Conservation (phyloP, 257 asterid genomes). For the Solanum neorickii region DNA sequence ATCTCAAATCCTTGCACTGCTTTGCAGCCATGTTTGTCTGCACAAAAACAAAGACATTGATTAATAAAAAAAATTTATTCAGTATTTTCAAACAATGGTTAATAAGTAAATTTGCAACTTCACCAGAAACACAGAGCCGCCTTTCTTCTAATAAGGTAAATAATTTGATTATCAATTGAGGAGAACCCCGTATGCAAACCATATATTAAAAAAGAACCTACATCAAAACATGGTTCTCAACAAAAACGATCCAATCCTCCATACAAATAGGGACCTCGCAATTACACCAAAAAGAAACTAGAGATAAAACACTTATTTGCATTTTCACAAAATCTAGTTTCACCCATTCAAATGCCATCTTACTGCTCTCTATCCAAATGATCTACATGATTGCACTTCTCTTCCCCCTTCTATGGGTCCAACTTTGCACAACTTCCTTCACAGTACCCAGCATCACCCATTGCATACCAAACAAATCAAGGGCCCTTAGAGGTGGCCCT, state of each 20-base stretch:
- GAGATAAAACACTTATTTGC: background rate
- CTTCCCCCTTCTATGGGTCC: background rate
- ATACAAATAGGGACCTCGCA: background rate
- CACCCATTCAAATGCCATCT: background rate
- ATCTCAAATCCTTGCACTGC: conserved; percentile 80
- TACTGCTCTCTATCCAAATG: background rate
- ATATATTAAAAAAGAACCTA: background rate
- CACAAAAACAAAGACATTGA: conserved; percentile 11
- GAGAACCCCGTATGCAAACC: background rate
- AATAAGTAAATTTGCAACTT: background rate
- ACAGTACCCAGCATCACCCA: background rate
- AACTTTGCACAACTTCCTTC: background rate
- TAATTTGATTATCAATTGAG: background rate
- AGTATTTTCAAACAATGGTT: background rate
- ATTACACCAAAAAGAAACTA: background rate
- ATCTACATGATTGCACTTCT: background rate
- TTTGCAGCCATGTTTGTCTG: conserved; percentile 50
- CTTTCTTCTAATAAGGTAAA: background rate
- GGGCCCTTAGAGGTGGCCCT: background rate
- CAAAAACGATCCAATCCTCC: background rate
- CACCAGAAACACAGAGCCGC: background rate
- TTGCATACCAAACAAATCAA: background rate
- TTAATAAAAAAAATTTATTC: background rate
- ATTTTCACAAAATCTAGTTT: background rate
- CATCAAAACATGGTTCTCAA: background rate